These are phyloP conservation scores for Penicillium waksmanii DNA, from an alignment of 495 filamentous ascomycete genomes.

Conservation along the genomic window DNA sequence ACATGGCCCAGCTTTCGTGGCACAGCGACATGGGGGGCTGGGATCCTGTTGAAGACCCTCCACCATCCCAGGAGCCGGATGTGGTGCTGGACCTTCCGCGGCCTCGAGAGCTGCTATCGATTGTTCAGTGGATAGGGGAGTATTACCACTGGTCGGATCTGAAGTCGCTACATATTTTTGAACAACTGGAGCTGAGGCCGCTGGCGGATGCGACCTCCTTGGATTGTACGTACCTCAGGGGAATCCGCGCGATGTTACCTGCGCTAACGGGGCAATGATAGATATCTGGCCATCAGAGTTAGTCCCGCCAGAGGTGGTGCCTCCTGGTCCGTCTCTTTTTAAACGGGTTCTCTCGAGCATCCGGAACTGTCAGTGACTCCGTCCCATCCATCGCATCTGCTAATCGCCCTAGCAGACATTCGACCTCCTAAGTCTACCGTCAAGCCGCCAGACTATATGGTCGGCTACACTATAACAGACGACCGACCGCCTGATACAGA, in stretches of 20 bases:
- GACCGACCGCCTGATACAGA: too few relatives aligned
- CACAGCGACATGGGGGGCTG: too few relatives aligned
- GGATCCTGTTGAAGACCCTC: too few relatives aligned
- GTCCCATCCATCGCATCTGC: constrained; percentile 12
- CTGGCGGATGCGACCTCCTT: constrained; percentile 19
- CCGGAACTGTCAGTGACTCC: too few relatives aligned
- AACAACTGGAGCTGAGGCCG: constrained; percentile 7
- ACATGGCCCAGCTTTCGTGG: too few relatives aligned
- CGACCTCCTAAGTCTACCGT: constrained; percentile 9
- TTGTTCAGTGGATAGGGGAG: constrained; percentile 16
- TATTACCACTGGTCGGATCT: constrained; percentile 5
- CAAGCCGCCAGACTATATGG: neutral
- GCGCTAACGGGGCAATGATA: constrained; percentile 1
- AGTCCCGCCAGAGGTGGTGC: too few relatives aligned
- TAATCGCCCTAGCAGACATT: constrained; percentile 17
- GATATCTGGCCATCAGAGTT: too few relatives aligned
- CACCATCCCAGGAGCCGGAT: too few relatives aligned
- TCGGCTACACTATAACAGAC: too few relatives aligned
- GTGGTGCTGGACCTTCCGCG: constrained; percentile 9
- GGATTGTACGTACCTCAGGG: constrained; percentile 16
- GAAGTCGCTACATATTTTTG: neutral
- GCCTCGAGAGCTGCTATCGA: constrained; percentile 21
- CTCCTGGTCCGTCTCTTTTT: too few relatives aligned
- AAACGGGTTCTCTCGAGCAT: too few relatives aligned
- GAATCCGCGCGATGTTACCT: constrained; percentile 10